Evolutionary conservation across 768 basidiomycete genomes (phyloP), one percentile per base, ranked within the genome.

Genomic region (Tylopilus cervinicoccineus): DNA sequence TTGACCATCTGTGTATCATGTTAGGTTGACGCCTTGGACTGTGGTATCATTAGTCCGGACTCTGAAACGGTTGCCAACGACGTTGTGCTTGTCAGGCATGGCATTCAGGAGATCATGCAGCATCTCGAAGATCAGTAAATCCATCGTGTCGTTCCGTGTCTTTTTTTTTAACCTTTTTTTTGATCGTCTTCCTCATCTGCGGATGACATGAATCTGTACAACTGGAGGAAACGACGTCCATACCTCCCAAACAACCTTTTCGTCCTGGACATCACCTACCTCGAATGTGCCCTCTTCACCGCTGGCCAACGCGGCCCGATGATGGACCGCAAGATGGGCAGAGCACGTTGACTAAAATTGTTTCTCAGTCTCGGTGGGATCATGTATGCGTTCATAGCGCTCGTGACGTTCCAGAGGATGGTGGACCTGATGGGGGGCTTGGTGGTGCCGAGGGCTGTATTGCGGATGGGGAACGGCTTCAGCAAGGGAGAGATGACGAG

Each of bases 241-340:
- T 88, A 80, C 66, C 64, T 91, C 22, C 89, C 88, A 0, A 79
- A 79, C 57, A 92, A 92, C 61, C 64, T 85, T 44, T 76, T 89
- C 36, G 60, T 79, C 22, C 63, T 92, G 36, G 89, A 92, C 60
- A 79, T 80, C 1, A 73, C 81, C 31, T 59, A 71, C 28, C 79
- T 79, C 54, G 88, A 92, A 58, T 77, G 81, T 31, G 68, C 76
- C 0, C 72, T 90, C 13, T 87, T 83, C 66, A 63, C 69, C 6
- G 57, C 68, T 0, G 86, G 86, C 4, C 69, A 70, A 29, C 80
- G 86, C 16, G 76, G 78, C 2, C 52, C 70, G 13, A 86, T 88
- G 82, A 63, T 72, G 10, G 83, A 87, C 55, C 76, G 81, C 1
- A 76, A 75, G 47, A 74, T 78, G 27, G 78, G 78, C 40, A 70